phyloP scores from a whole-genome alignment of 164 flowering plant genomes.

The Tinospora cordifolia region DNA sequence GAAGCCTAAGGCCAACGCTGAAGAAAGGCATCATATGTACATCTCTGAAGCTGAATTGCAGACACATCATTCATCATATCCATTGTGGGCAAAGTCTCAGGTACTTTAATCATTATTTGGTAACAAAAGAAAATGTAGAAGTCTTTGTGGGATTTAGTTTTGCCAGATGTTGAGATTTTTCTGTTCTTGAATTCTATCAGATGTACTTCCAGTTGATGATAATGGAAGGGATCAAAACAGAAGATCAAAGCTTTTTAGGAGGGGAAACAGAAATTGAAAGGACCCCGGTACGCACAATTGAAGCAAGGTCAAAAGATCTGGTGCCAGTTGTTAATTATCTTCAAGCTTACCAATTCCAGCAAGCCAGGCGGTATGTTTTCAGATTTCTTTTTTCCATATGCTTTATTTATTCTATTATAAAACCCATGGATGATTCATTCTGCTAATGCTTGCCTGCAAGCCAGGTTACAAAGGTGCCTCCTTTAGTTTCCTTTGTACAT shows the following conservation, averaged over 20 bases:
- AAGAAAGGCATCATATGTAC: slow-evolving; percentile 47
- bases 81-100: slow-evolving; percentile 62
- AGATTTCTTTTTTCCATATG: not conserved
- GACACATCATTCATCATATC: slow-evolving; percentile 41
- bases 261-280: slow-evolving; percentile 69
- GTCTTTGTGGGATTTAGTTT: not conserved
- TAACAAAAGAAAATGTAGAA: no score
- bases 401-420: not conserved
- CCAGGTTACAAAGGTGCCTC: no score
- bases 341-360: slow-evolving; percentile 32
- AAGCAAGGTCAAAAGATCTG: slow-evolving; percentile 50
- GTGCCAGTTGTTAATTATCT: slow-evolving; percentile 52
- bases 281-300: slow-evolving; percentile 38
- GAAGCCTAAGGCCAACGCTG: slow-evolving; percentile 30
- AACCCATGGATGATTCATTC: not conserved
- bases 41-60: slow-evolving; percentile 71
- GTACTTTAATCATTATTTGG: slow-evolving; percentile 24
- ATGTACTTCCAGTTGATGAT: slow-evolving; percentile 47
- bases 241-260: slow-evolving; percentile 21
- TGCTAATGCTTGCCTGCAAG: not conserved
- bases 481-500: no score
- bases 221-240: slow-evolving; percentile 22
- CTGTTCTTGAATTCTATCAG: slow-evolving; percentile 28
- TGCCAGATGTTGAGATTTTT: not conserved
- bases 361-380: slow-evolving; percentile 58